Percentiles rank a stretch among this genome's conserved stretches.
These are phyloP conservation scores for Penicillium sp. DNA, from an alignment of 2,329 filamentous ascomycete genomes.

Conservation along the genomic window DNA sequence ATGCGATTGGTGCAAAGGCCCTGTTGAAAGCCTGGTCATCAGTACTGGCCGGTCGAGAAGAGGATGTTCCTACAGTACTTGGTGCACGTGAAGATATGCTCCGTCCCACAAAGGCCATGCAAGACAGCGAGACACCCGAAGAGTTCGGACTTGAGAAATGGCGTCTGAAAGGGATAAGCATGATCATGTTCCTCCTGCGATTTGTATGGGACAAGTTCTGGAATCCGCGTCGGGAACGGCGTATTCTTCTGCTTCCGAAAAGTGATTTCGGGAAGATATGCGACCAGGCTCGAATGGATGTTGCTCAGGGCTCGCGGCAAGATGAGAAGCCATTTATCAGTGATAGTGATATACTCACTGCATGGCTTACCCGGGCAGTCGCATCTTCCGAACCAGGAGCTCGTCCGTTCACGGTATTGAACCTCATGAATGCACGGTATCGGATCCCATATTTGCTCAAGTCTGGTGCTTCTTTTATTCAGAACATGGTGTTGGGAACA, in stretches of 20 bases:
- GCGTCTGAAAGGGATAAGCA: not conserved
- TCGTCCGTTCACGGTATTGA: slow-evolving; percentile 8
- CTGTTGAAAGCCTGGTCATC: slow-evolving; percentile 11
- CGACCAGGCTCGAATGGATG: not conserved
- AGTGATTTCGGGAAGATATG: not conserved
- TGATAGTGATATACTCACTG: slow-evolving; percentile 11
- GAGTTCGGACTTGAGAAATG: slow-evolving; percentile 4
- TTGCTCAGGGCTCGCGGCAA: not conserved
- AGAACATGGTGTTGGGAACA: slow-evolving; percentile 12
- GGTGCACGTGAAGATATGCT: slow-evolving; percentile 14
- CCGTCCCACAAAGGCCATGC: not conserved
- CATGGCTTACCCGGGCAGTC: slow-evolving; percentile 7
- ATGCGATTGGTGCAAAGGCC: slow-evolving; percentile 7
- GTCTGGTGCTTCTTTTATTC: slow-evolving; percentile 5
- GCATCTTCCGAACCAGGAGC: slow-evolving; percentile 2
- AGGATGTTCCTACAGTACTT: slow-evolving; percentile 2
- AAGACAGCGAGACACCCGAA: not conserved
- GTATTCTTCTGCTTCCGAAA: slow-evolving; percentile 6
- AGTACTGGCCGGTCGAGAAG: slow-evolving; percentile 7
- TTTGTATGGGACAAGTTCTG: slow-evolving; percentile 12
- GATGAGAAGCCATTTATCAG: slow-evolving; percentile 4
- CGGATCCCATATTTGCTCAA: not conserved
- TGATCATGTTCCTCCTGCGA: slow-evolving; percentile 5
- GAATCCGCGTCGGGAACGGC: not conserved
- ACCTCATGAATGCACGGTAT: slow-evolving; percentile 6